phyloP scores from a whole-genome alignment of 169 alveolate genomes.

The Plasmodium gonderi region DNA sequence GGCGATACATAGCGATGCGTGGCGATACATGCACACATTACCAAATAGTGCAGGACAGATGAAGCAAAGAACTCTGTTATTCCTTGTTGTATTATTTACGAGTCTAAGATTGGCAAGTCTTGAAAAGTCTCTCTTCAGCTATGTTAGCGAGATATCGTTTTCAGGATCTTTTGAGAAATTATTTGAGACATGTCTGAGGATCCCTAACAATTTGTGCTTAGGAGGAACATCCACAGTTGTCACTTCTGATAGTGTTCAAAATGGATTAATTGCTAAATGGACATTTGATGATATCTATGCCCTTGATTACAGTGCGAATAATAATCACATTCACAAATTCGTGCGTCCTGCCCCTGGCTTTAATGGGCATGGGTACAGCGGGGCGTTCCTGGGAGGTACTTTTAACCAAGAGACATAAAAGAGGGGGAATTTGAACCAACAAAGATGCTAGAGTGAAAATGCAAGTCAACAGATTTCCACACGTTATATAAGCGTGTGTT shows the following conservation, averaged over 20 bases:
- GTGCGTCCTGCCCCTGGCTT: constrained; percentile 49
- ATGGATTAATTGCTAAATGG: constrained; percentile 44
- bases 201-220: constrained; percentile 20
- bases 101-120: background rate
- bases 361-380: constrained; percentile 63
- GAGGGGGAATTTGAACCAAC: background rate
- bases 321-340: constrained; percentile 60
- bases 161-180: constrained; percentile 26
- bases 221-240: constrained; percentile 48
- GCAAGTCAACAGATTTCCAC: too few species aligned
- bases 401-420: background rate
- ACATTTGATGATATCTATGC: constrained; percentile 68
- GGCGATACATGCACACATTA: background rate
- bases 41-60: background rate
- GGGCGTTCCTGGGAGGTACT: constrained; percentile 67
- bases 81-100: constrained; percentile 1
- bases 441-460: too few species aligned
- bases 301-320: constrained; percentile 34
- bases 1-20: too few species aligned
- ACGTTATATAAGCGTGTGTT: too few species aligned
- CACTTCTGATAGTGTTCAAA: constrained; percentile 30
- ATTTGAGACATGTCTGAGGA: constrained; percentile 41
- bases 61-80: background rate
- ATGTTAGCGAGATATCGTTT: constrained; percentile 33
- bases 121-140: constrained; percentile 35